Conservation (phyloP, 2,329 filamentous ascomycete species). For the Colletotrichum abscissum region DNA sequence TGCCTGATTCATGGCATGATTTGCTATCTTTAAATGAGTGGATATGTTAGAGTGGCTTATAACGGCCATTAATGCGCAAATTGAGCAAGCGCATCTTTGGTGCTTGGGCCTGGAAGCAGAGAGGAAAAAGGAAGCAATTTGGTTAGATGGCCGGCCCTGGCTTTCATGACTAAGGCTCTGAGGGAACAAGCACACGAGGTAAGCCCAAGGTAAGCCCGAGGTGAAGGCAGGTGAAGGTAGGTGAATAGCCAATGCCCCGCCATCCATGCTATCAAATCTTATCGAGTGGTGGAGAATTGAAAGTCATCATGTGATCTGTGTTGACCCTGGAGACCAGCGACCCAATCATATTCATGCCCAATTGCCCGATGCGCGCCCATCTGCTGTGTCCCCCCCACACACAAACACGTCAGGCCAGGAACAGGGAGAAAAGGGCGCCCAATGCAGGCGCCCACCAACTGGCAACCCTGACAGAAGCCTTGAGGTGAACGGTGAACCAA, state of each 20-base stretch:
- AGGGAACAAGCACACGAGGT: background rate
- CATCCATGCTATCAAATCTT: background rate
- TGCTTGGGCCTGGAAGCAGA: background rate
- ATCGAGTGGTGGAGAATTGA: background rate
- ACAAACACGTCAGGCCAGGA: background rate
- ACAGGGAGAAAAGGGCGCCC: background rate
- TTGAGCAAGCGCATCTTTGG: background rate
- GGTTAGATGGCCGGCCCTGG: background rate
- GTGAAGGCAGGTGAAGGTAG: background rate
- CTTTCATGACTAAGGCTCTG: background rate
- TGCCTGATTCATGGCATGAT: background rate
- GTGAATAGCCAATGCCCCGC: background rate
- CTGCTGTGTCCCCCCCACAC: background rate
- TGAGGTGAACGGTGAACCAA: no score
- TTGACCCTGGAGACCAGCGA: background rate
- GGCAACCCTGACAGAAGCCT: background rate
- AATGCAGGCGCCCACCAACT: background rate
- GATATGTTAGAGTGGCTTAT: background rate
- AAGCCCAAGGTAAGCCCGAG: background rate
- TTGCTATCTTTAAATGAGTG: background rate
- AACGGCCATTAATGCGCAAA: slow-evolving; percentile 9
- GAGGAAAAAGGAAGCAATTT: slow-evolving; percentile 7
- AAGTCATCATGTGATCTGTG: background rate
- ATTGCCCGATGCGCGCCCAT: background rate
- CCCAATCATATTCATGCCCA: slow-evolving; percentile 30